Conservation (phyloP, 805 yeast species). For the Schwanniomyces vanrijiae region DNA sequence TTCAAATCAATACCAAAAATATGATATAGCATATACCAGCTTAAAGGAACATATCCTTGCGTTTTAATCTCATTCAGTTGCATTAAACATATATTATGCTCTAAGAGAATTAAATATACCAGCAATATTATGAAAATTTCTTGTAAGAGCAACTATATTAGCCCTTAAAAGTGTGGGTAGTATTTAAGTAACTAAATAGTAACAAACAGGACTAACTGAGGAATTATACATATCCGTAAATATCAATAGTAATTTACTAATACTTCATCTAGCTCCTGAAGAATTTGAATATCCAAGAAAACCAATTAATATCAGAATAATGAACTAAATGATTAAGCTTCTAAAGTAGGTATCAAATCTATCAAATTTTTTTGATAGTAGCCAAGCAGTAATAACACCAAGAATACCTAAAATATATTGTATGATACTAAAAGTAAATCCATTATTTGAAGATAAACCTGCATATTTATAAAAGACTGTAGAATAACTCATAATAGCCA, state of each 20-base stretch:
- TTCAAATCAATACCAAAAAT: constrained; percentile 20
- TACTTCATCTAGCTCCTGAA: constrained; percentile 24
- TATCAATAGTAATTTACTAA: constrained; percentile 15
- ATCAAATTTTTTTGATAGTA: constrained; percentile 33
- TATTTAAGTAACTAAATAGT: constrained; percentile 41
- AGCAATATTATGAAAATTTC: constrained; percentile 29
- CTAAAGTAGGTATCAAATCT: constrained; percentile 36
- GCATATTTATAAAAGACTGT: constrained; percentile 38
- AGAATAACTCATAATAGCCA: constrained; percentile 35
- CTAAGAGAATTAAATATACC: constrained; percentile 37
- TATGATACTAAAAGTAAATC: constrained; percentile 29
- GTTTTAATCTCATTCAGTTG: constrained; percentile 45
- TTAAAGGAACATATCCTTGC: constrained; percentile 51
- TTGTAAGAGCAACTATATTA: constrained; percentile 37
- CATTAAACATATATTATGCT: constrained; percentile 51
- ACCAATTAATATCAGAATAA: constrained; percentile 42
- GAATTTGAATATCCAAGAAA: constrained; percentile 24
- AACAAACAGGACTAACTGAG: constrained; percentile 27
- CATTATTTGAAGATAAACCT: constrained; percentile 23
- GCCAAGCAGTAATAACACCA: constrained; percentile 31
- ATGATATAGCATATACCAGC: constrained; percentile 31
- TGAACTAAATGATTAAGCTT: constrained; percentile 34
- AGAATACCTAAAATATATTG: constrained; percentile 32
- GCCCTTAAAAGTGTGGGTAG: constrained; percentile 40
- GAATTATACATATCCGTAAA: constrained; percentile 27